Evolutionary conservation across 2,329 filamentous ascomycete species (phyloP).

Genomic region (Cladosporium velox): DNA sequence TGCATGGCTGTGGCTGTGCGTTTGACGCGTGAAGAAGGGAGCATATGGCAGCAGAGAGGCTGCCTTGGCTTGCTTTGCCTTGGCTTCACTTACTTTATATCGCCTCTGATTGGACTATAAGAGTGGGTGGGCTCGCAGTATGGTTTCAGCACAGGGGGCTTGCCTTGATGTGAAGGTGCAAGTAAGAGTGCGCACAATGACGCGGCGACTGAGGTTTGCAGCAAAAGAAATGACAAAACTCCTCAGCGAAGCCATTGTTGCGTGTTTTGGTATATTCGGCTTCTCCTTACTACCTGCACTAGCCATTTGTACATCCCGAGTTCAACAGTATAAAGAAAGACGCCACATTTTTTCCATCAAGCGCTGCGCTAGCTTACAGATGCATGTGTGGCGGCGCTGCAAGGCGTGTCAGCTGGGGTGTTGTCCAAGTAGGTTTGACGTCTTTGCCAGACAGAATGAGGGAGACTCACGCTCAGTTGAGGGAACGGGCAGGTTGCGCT

Average conservation of each 20-base stretch:
- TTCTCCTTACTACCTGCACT: not conserved
- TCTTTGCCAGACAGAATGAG: not conserved
- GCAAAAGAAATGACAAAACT: not conserved
- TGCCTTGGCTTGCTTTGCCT: not conserved
- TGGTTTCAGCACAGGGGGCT: not conserved
- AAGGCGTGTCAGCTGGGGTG: constrained; percentile 16
- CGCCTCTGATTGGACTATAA: not conserved
- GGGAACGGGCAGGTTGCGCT: constrained; percentile 83
- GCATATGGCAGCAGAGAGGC: not conserved
- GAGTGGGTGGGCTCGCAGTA: not conserved
- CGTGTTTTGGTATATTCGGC: constrained; percentile 10
- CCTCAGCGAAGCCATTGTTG: not conserved
- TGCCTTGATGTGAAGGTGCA: not conserved
- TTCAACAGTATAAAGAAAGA: constrained; percentile 19
- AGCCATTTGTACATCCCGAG: constrained; percentile 28
- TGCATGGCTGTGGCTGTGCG: not conserved
- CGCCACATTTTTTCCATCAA: constrained; percentile 19
- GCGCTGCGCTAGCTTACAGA: constrained; percentile 36
- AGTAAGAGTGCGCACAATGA: not conserved
- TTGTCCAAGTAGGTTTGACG: not conserved
- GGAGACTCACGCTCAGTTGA: constrained; percentile 72
- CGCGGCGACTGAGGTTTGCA: not conserved
- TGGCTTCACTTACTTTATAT: not conserved
- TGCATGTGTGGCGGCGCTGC: constrained; percentile 55
- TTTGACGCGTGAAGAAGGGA: not conserved